phyloP scores from a whole-genome alignment of 441 rosid genomes.

The Erodium trifolium region DNA sequence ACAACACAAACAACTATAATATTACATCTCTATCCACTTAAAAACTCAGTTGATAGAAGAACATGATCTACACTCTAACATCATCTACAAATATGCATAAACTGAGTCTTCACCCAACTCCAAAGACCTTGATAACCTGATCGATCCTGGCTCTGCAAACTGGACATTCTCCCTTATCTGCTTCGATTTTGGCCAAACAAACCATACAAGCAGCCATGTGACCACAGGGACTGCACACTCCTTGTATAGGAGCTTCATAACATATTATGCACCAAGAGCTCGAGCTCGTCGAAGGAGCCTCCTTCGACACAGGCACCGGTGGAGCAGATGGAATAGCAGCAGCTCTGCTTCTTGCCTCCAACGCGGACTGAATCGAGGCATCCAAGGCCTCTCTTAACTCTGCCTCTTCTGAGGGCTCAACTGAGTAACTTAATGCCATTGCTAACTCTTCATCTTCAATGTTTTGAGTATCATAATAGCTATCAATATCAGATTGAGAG shows the following conservation, averaged over 20 bases:
- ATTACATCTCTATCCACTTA: too few species aligned
- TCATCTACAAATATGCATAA: too few species aligned
- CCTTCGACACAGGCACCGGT: not conserved
- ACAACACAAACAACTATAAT: too few species aligned
- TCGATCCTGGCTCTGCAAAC: slow-evolving; percentile 2
- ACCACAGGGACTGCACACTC: slow-evolving; percentile 3
- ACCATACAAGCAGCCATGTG: not conserved
- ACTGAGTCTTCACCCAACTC: not conserved
- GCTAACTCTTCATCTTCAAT: not conserved
- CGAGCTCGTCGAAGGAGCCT: not conserved
- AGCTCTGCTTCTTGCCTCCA: not conserved
- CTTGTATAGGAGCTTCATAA: not conserved
- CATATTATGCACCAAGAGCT: not conserved
- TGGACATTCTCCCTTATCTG: not conserved
- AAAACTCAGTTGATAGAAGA: too few species aligned
- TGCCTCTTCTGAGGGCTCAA: not conserved
- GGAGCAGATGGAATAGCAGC: slow-evolving; percentile 6
- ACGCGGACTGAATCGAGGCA: not conserved
- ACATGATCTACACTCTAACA: too few species aligned
- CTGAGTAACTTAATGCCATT: not conserved
- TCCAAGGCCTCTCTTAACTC: not conserved
- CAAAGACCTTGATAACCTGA: not conserved
- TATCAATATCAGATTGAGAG: not conserved
- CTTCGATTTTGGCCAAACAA: not conserved
- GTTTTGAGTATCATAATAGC: too few species aligned